Conservation (phyloP, 2,329 filamentous ascomycete species). For the Clarireedia hainanense region DNA sequence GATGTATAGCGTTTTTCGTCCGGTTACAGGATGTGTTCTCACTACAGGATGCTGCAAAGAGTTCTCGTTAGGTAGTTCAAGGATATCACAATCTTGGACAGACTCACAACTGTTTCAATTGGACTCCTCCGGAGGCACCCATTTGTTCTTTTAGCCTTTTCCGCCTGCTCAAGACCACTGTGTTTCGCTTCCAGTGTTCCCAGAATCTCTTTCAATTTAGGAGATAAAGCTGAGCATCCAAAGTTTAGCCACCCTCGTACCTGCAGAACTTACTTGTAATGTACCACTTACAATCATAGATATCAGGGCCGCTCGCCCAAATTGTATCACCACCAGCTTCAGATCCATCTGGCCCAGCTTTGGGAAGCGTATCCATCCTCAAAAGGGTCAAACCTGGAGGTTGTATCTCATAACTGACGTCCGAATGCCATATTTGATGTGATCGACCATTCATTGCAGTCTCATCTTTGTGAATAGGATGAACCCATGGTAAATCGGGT, state of each 20-base stretch:
- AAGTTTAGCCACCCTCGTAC: constrained; percentile 38
- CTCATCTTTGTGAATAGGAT: constrained; percentile 8
- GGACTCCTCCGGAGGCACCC: constrained; percentile 21
- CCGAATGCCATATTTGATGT: constrained; percentile 19
- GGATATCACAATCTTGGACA: neutral
- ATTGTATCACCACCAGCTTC: constrained; percentile 50
- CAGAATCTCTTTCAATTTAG: constrained; percentile 1
- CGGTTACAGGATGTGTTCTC: constrained; percentile 26
- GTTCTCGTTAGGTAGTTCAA: neutral
- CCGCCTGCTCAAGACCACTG: neutral
- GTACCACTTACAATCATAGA: constrained; percentile 38
- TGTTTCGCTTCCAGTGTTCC: constrained; percentile 4
- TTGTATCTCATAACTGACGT: constrained; percentile 43
- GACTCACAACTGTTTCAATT: constrained; percentile 18
- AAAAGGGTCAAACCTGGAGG: constrained; percentile 41
- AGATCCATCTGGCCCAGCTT: constrained; percentile 49
- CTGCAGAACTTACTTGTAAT: constrained; percentile 31
- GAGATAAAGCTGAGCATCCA: constrained; percentile 23
- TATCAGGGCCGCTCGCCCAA: constrained; percentile 42
- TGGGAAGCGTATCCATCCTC: constrained; percentile 40
- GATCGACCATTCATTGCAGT: constrained; percentile 9
- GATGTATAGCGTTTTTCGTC: constrained; percentile 21
- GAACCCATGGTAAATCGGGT: constrained; percentile 9
- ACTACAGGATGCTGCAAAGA: constrained; percentile 22
- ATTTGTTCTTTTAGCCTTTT: neutral